Conservation (phyloP, 2,329 filamentous ascomycete genomes). For the Chaetoscypha palmicola region DNA sequence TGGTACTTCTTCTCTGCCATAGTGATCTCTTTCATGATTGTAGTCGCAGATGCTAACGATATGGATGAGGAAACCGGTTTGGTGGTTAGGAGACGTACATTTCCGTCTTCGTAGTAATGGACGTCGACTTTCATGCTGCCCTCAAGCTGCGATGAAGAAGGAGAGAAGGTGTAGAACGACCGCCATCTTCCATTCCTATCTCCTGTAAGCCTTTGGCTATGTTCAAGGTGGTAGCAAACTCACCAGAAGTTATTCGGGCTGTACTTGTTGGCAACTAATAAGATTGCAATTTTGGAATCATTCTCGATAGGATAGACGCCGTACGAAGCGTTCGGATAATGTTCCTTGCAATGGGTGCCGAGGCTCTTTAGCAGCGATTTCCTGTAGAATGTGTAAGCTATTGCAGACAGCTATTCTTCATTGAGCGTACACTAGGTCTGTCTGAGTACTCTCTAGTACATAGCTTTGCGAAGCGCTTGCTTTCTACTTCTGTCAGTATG, state of each 20-base stretch:
- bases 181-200: slow-evolving; percentile 92
- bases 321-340: slow-evolving; percentile 75
- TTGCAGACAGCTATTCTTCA: background rate
- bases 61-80: slow-evolving; percentile 62
- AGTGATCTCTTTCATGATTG: slow-evolving; percentile 70
- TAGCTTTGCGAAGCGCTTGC: slow-evolving; percentile 77
- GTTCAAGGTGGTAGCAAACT: background rate
- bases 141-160: slow-evolving; percentile 60
- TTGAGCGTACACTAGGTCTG: slow-evolving; percentile 66
- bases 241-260: slow-evolving; percentile 97
- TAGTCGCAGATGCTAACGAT: slow-evolving; percentile 49
- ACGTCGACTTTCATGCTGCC: slow-evolving; percentile 89
- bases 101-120: slow-evolving; percentile 99
- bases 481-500: slow-evolving; percentile 47
- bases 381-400: slow-evolving; percentile 37
- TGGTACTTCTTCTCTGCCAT: slow-evolving; percentile 85
- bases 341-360: slow-evolving; percentile 70
- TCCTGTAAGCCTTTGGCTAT: slow-evolving; percentile 2
- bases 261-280: slow-evolving; percentile 94
- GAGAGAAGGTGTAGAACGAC: slow-evolving; percentile 73
- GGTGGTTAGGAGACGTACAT: slow-evolving; percentile 85
- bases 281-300: slow-evolving; percentile 68
- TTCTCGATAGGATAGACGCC: slow-evolving; percentile 76
- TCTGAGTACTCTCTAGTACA: slow-evolving; percentile 66
- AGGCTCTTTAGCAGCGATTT: slow-evolving; percentile 80